Percentiles rank a stretch among this genome's conserved stretches.
Conservation (phyloP, 768 basidiomycete genomes). For the Hygrophorus pudorinus region DNA sequence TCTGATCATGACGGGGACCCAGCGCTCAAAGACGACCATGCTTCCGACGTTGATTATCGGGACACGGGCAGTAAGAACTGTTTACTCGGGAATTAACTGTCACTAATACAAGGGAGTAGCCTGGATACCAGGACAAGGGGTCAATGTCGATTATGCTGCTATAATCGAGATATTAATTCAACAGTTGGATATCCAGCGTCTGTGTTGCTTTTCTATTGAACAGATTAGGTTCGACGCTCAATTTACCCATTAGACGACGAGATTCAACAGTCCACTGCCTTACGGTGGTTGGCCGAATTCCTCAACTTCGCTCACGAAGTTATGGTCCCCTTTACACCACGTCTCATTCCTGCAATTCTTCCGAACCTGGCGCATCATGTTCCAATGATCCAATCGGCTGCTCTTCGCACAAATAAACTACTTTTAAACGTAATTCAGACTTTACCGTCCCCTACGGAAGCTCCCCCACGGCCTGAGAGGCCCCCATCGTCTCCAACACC, state of each 20-base stretch:
- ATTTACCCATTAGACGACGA: slow-evolving; percentile 60
- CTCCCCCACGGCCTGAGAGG: slow-evolving; percentile 13
- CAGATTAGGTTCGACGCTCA: slow-evolving; percentile 3
- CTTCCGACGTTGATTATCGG: slow-evolving; percentile 42
- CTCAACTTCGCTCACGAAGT: slow-evolving; percentile 81
- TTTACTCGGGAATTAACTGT: not conserved
- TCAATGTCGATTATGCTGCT: slow-evolving; percentile 81
- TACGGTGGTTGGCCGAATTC: slow-evolving; percentile 90
- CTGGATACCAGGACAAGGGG: slow-evolving; percentile 92
- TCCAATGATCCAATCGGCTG: slow-evolving; percentile 79
- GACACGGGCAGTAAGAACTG: slow-evolving; percentile 50
- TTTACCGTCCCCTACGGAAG: slow-evolving; percentile 64
- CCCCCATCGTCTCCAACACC: slow-evolving; percentile 50
- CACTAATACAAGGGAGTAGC: slow-evolving; percentile 28
- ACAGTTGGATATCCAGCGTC: slow-evolving; percentile 79
- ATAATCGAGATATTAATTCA: slow-evolving; percentile 89
- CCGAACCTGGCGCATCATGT: slow-evolving; percentile 93
- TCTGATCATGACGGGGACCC: slow-evolving; percentile 31
- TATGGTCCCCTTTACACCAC: slow-evolving; percentile 90
- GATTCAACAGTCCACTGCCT: slow-evolving; percentile 89
- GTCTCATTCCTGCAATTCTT: slow-evolving; percentile 85
- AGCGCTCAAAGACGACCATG: slow-evolving; percentile 31
- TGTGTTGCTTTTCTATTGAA: slow-evolving; percentile 19
- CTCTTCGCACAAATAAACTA: slow-evolving; percentile 76
- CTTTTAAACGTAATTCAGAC: slow-evolving; percentile 80